Conservation (phyloP, 352 stramenopile genomes). For the Blastocystis sp. region DNA sequence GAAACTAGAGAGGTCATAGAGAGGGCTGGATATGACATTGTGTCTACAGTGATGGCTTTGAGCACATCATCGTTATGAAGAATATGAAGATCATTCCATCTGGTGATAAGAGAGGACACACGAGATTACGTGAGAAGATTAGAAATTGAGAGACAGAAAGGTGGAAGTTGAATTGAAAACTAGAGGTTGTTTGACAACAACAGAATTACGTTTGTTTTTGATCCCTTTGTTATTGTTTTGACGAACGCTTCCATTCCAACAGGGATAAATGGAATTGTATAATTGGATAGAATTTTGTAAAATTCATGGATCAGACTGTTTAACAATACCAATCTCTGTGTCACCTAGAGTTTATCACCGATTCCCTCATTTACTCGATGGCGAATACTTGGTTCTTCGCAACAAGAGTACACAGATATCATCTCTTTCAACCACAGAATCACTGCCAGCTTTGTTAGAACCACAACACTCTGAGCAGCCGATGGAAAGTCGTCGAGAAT, state of each 20-base stretch:
- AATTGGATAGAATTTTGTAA: not conserved
- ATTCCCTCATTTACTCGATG: not conserved
- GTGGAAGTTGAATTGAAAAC: slow-evolving; percentile 6
- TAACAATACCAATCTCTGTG: not conserved
- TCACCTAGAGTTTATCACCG: not conserved
- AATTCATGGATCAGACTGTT: not conserved
- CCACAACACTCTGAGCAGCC: not conserved
- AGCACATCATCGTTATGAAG: not conserved
- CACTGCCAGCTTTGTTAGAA: not conserved
- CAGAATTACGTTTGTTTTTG: not conserved
- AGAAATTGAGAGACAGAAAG: not conserved
- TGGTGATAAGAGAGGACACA: not conserved
- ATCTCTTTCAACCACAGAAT: slow-evolving; percentile 2
- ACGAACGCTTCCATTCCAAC: slow-evolving; percentile 1
- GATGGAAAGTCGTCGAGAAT: not conserved
- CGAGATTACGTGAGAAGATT: not conserved
- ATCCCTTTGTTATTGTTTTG: not conserved
- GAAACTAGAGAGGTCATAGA: not conserved
- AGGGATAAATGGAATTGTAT: slow-evolving; percentile 10
- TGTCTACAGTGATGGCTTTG: not conserved
- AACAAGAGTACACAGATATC: not conserved
- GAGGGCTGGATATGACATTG: not conserved
- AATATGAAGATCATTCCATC: slow-evolving; percentile 27
- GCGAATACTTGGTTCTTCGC: not conserved
- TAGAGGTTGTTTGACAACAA: not conserved